Percentiles rank a stretch among this genome's conserved stretches.
phyloP scores from a whole-genome alignment of 257 asterid species.

The Asclepias syriaca region DNA sequence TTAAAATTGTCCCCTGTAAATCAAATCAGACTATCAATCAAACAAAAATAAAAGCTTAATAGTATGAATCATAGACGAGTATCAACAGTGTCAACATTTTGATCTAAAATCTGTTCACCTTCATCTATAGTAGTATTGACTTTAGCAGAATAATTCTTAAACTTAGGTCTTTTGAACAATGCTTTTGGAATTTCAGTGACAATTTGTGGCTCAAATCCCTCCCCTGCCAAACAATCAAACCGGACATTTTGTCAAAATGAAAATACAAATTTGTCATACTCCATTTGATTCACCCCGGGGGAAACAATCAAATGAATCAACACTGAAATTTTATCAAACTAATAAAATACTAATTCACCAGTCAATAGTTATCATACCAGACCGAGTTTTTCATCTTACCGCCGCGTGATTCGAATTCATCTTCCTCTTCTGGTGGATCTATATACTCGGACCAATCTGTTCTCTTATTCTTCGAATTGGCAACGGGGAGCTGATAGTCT shows the following conservation, averaged over 20 bases:
- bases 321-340: no score
- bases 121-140: slow-evolving; percentile 7
- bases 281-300: no score
- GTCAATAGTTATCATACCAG: not conserved
- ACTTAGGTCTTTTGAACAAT: slow-evolving; percentile 45
- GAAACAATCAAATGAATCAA: no score
- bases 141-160: slow-evolving; percentile 26
- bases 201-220: slow-evolving; percentile 39
- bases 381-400: slow-evolving; percentile 30
- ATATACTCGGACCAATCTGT: slow-evolving; percentile 78
- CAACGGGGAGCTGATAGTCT: slow-evolving; percentile 5
- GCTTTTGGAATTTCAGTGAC: slow-evolving; percentile 68
- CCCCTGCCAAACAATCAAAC: slow-evolving; percentile 29
- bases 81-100: no score
- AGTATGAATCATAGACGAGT: not conserved
- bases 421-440: slow-evolving; percentile 36
- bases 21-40: not conserved
- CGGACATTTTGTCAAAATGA: not conserved
- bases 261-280: not conserved
- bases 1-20: slow-evolving; percentile 46
- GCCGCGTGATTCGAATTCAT: slow-evolving; percentile 17
- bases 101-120: slow-evolving; percentile 25
- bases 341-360: no score
- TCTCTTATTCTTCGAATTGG: slow-evolving; percentile 32
- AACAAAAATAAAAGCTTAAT: not conserved